phyloP scores from a whole-genome alignment of 1,139 yeast species.

The Geotrichum aggregatum region DNA sequence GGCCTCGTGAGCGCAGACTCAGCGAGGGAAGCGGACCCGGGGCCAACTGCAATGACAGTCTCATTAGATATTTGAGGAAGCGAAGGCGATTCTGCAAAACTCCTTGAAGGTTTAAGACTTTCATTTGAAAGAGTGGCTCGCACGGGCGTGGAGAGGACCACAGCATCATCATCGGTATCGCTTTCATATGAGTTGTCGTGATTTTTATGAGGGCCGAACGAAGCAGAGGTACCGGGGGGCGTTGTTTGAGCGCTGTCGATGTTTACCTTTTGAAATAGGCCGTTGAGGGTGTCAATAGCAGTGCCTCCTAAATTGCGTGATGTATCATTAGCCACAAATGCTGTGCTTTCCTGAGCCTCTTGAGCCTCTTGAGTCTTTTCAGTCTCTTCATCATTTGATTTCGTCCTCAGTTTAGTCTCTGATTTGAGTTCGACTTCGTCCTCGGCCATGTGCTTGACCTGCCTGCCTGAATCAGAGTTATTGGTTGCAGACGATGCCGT shows the following conservation, averaged over 20 bases:
- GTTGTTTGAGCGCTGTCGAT: neutral
- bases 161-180: slow-evolving; percentile 1
- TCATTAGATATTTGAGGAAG: slow-evolving; percentile 32
- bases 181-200: neutral
- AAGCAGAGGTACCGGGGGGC: neutral
- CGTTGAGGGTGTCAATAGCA: neutral
- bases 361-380: no score
- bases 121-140: slow-evolving; percentile 2
- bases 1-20: slow-evolving; percentile 6
- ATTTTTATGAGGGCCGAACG: neutral
- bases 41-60: slow-evolving; percentile 25
- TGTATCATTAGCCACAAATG: neutral
- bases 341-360: no score
- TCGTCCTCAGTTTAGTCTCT: no score
- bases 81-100: slow-evolving; percentile 25
- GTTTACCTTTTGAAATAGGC: neutral
- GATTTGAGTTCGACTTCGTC: no score
- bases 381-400: no score
- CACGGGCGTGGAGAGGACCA: neutral
- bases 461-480: neutral
- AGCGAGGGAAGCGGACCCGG: slow-evolving; percentile 6
- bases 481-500: neutral
- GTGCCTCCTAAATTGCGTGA: no score
- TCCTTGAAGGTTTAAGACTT: slow-evolving; percentile 12
- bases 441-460: neutral